Evolutionary conservation across 192 early-diverging fungal species (phyloP).

Genomic region (Rhizoclosmatium sp.): DNA sequence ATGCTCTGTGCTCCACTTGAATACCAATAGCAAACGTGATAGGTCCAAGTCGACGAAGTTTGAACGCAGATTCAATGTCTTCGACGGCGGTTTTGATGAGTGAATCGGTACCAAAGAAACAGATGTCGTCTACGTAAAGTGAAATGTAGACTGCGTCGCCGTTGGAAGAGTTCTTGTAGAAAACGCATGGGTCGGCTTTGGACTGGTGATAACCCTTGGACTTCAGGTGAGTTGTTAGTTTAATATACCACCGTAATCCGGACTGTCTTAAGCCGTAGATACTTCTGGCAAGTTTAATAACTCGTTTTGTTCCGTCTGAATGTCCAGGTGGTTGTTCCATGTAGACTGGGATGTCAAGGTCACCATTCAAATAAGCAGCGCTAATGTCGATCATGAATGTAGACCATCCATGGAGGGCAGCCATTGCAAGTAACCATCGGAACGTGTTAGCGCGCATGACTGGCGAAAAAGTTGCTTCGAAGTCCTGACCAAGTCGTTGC

Average conservation of each 20-base stretch:
- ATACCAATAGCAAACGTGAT: neutral
- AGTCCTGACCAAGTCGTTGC: slow-evolving; percentile 39
- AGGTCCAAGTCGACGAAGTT: neutral
- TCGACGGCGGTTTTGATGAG: neutral
- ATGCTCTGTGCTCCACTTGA: slow-evolving; percentile 7
- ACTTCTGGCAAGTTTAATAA: neutral
- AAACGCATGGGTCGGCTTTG: neutral
- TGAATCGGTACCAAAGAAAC: slow-evolving; percentile 7
- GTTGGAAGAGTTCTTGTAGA: neutral
- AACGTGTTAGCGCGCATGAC: slow-evolving; percentile 6
- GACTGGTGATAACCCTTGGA: neutral
- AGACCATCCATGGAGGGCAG: neutral
- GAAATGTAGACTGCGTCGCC: neutral
- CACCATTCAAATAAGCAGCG: slow-evolving; percentile 4
- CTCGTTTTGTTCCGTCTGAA: neutral
- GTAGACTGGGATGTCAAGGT: neutral
- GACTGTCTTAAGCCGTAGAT: slow-evolving; percentile 2
- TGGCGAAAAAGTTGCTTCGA: slow-evolving; percentile 34
- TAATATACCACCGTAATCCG: neutral
- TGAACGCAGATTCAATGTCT: neutral
- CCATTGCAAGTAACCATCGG: slow-evolving; percentile 7
- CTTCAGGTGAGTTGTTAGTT: neutral
- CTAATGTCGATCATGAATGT: neutral
- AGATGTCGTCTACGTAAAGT: slow-evolving; percentile 22
- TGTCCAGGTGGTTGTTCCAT: neutral